Percentiles rank a stretch among this genome's conserved stretches.
Evolutionary conservation across 2,329 filamentous ascomycete genomes (phyloP).

Genomic region (Phyllosticta citrichinensis): DNA sequence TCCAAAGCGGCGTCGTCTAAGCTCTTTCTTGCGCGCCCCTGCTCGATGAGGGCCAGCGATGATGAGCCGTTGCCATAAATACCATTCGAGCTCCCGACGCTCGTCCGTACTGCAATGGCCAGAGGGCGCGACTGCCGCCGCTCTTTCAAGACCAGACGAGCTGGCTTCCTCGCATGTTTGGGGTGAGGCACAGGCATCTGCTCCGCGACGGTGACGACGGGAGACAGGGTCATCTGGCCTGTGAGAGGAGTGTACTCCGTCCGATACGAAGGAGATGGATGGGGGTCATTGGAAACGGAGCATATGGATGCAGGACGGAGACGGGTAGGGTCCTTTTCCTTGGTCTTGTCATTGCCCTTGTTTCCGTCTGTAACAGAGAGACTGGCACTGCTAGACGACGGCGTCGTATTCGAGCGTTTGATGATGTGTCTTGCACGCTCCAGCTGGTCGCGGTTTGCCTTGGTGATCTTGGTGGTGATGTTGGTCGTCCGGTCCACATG

Average conservation of each 20-base stretch:
- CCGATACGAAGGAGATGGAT: neutral
- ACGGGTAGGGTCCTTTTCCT: neutral
- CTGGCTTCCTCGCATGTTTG: constrained; percentile 15
- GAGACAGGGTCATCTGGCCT: constrained; percentile 16
- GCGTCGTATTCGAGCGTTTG: neutral
- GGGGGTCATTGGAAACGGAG: neutral
- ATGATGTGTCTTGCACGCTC: neutral
- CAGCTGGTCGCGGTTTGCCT: neutral
- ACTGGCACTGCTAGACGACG: neutral
- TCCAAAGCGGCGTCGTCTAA: neutral
- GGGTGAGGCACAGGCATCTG: constrained; percentile 15
- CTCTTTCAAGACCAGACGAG: constrained; percentile 17
- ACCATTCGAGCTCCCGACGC: neutral
- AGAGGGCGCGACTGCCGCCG: neutral
- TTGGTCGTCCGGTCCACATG: neutral
- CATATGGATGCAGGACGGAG: neutral
- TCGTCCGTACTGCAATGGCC: constrained; percentile 3
- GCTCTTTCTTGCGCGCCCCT: neutral
- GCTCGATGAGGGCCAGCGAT: neutral
- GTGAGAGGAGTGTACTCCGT: constrained; percentile 10
- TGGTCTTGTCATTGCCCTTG: neutral
- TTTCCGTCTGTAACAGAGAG: neutral
- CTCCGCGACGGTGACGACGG: constrained; percentile 26
- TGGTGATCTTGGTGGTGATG: neutral
- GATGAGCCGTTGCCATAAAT: neutral